These are phyloP conservation scores for Lotmaria passim DNA, from an alignment of 208 protist genomes.

Conservation along the genomic window DNA sequence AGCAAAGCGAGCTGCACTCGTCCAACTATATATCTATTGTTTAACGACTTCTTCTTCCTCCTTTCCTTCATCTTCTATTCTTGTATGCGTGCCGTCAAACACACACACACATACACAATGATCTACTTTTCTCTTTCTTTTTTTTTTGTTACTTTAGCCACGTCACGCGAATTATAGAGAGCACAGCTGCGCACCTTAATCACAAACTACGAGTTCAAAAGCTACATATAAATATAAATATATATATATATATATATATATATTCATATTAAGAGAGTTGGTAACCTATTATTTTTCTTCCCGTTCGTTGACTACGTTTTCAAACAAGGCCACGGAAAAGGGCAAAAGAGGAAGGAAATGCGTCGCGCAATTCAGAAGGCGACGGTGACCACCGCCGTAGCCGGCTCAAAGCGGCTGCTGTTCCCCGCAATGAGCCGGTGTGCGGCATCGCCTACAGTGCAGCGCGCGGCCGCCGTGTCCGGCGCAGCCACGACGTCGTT, in stretches of 20 bases:
- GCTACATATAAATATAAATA: too few species aligned
- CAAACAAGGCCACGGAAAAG: too few species aligned
- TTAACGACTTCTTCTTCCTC: too few species aligned
- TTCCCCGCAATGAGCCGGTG: neutral
- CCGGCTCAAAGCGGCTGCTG: constrained; percentile 18
- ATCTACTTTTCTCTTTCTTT: neutral
- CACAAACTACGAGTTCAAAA: too few species aligned
- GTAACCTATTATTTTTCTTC: neutral
- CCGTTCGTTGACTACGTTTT: too few species aligned
- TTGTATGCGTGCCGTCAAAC: too few species aligned
- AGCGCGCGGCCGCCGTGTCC: neutral
- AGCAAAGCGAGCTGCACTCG: too few species aligned
- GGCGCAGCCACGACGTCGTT: neutral
- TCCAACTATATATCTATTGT: too few species aligned
- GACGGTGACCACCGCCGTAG: constrained; percentile 16
- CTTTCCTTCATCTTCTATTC: too few species aligned
- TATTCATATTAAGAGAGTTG: neutral
- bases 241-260: too few species aligned
- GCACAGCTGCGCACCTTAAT: constrained; percentile 1
- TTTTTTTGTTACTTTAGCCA: neutral
- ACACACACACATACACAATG: too few species aligned
- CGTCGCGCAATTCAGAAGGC: constrained; percentile 50
- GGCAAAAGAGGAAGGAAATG: constrained; percentile 40
- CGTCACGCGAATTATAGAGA: neutral
- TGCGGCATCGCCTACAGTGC: constrained; percentile 5